Evolutionary conservation across 345 rosid species (phyloP).

Genomic region (Eucalyptus sp.): DNA sequence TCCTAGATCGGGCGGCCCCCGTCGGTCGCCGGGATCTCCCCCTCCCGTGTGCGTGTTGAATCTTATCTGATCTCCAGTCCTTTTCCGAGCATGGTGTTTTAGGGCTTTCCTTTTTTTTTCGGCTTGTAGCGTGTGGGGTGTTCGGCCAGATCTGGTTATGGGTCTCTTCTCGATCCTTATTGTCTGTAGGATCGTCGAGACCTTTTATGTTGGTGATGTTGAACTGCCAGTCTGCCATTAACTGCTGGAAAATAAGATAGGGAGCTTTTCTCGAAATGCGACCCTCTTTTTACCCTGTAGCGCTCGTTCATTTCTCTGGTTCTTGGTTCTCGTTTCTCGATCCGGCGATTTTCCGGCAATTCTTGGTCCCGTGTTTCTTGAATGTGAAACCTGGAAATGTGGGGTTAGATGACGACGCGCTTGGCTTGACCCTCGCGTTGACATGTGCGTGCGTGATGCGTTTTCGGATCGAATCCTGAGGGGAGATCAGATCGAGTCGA

Average conservation of each 20-base stretch:
- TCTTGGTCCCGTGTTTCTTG: no score
- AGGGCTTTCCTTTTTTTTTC: background rate
- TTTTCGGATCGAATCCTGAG: background rate
- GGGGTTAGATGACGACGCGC: background rate
- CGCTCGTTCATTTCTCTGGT: background rate
- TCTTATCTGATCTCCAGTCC: background rate
- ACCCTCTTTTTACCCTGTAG: background rate
- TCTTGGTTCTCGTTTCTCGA: background rate
- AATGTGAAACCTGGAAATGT: background rate
- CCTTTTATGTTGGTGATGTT: background rate
- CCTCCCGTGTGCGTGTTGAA: background rate
- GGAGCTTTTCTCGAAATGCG: background rate
- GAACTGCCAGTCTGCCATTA: background rate
- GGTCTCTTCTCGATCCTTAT: rapidly evolving
- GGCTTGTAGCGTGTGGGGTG: background rate
- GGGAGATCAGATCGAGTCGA: background rate
- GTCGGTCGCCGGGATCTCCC: background rate
- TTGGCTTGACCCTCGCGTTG: background rate
- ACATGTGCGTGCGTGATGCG: background rate
- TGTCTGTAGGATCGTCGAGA: background rate
- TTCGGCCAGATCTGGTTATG: background rate
- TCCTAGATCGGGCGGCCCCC: background rate
- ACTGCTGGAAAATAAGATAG: background rate
- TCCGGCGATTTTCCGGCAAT: background rate
- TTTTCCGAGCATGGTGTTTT: background rate